Base-by-base conservation (phyloP, 2,329 filamentous ascomycete species). In the Trichophaea hybrida region DNA sequence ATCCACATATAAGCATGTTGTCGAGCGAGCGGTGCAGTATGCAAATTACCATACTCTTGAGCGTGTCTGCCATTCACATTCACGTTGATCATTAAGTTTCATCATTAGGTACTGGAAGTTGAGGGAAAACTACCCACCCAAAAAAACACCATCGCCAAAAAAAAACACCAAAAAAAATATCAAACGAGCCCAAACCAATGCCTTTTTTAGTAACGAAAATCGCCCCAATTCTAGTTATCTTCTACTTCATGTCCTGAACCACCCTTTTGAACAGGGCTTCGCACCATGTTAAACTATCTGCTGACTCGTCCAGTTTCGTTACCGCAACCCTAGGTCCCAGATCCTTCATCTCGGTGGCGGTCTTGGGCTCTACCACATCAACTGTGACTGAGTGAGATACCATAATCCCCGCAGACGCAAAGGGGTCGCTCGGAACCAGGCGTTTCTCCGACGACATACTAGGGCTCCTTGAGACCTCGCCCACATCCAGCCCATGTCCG, bases 311-410 rank as follows among this genome's bases (percentile, higher is more conserved):
- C 10, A 63, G 55, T 33, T 64, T 64, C 43, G 60, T 46, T 10
- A 61, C 34, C 49, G 57, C 60, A 24, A 58, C 58, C 32, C 61
- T 64, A 5, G 62, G 62, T 2, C 62, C 62, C 60, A 64, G 58
- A 10, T 15, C 10, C 5, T 62, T 61, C 60, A 64, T 58, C 32
- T 64, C 60, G 12, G 59, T 55, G 31, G 55, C 55, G 13, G 34
- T 59, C 43, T 49, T 62, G 12, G 48, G 58, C 33, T 63, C 60
- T 5, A 56, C 60, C n/a, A 61, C 60, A 43, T 64, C 60, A 24
- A 64, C 32, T 12, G 62, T 63, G 24, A 64, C 62, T n/a, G 59
- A 56, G 46, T 61, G 59, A 40, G 48, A 61, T 44, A 64, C 57
- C 59, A 61, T 59, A 32, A 61, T 66, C 35, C 60, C 62, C 2